Evolutionary conservation across 805 yeast species (phyloP).

Genomic region (Metschnikowia picachoensis): DNA sequence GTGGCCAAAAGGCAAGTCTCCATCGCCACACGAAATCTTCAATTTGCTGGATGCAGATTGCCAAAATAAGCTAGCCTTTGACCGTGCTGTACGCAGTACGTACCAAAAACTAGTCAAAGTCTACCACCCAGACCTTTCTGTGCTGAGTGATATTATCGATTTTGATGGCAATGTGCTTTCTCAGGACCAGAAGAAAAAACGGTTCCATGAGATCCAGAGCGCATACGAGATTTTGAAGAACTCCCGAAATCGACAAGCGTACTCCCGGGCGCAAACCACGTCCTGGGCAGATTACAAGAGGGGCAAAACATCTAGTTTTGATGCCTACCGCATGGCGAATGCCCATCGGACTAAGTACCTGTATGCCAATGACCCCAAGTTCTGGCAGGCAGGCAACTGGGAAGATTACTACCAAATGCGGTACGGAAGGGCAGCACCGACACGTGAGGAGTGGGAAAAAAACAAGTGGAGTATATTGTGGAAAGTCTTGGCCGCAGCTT

Average conservation of each 20-base stretch:
- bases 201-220: slow-evolving; percentile 31
- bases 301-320: slow-evolving; percentile 24
- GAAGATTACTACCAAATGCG: slow-evolving; percentile 52
- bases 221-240: slow-evolving; percentile 44
- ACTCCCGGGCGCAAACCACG: slow-evolving; percentile 25
- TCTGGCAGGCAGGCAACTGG: slow-evolving; percentile 65
- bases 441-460: slow-evolving; percentile 39
- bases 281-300: slow-evolving; percentile 25
- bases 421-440: slow-evolving; percentile 35
- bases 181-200: slow-evolving; percentile 27
- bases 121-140: slow-evolving; percentile 74
- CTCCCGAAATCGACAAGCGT: slow-evolving; percentile 47
- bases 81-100: slow-evolving; percentile 37
- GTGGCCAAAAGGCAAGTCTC: slow-evolving; percentile 58
- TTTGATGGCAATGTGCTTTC: slow-evolving; percentile 30
- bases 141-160: slow-evolving; percentile 22
- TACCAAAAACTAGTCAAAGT: slow-evolving; percentile 52
- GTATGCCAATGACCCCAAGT: slow-evolving; percentile 37
- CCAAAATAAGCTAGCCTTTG: slow-evolving; percentile 47
- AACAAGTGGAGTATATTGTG: slow-evolving; percentile 43
- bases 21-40: slow-evolving; percentile 72
- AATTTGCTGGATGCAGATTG: slow-evolving; percentile 29
- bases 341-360: slow-evolving; percentile 32
- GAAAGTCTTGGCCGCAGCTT: slow-evolving; percentile 33
- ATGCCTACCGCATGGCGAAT: slow-evolving; percentile 37